Evolutionary conservation across 768 basidiomycete genomes (phyloP).

Genomic region (Dioszegia crocea): DNA sequence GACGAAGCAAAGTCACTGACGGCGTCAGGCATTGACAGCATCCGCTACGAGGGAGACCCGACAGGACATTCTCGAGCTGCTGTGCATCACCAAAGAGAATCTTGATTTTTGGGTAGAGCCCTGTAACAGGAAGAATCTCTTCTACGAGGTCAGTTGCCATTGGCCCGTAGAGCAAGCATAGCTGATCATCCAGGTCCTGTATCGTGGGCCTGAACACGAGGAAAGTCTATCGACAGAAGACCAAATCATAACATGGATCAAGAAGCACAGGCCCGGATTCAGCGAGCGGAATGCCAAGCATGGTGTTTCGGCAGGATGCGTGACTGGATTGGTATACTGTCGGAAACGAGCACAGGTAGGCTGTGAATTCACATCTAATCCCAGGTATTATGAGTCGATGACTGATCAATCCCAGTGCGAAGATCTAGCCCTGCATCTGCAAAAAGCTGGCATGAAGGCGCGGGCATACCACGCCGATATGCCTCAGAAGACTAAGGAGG

Average conservation of each 20-base stretch:
- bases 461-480: conserved; percentile 39
- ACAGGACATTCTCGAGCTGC: conserved; percentile 41
- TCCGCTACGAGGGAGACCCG: conserved; percentile 48
- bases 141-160: conserved; percentile 47
- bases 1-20: background rate
- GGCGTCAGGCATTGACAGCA: conserved; percentile 47
- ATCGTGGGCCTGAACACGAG: conserved; percentile 24
- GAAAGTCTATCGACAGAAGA: conserved; percentile 16
- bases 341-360: conserved; percentile 32
- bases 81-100: conserved; percentile 36
- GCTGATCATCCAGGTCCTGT: conserved; percentile 17
- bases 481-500: conserved; percentile 11
- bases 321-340: conserved; percentile 48
- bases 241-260: conserved; percentile 43
- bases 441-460: conserved; percentile 30
- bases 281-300: conserved; percentile 14
- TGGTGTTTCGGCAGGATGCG: conserved; percentile 25
- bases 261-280: conserved; percentile 18
- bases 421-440: conserved; percentile 29
- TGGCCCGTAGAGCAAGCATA: background rate
- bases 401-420: conserved; percentile 45
- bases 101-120: conserved; percentile 49
- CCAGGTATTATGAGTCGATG: background rate
- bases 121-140: conserved; percentile 49
- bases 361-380: too few species aligned